Evolutionary conservation across 768 basidiomycete species (phyloP).

Genomic region (Lentinula detonsa): DNA sequence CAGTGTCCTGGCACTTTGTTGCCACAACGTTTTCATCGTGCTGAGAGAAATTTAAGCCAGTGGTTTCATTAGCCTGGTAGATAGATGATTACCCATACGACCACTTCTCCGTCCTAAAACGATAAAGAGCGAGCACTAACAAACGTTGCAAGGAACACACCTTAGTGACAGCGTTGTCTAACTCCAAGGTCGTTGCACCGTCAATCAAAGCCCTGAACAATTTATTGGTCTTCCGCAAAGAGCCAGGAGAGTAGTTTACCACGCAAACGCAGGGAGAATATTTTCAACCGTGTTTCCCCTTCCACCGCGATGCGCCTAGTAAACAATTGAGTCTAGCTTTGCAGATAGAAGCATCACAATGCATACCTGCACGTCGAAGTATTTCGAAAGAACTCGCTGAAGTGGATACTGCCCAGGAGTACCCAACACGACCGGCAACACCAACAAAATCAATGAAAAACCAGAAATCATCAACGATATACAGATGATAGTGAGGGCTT

Average conservation of each 20-base stretch:
- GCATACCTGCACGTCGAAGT: constrained; percentile 48
- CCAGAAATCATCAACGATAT: not conserved
- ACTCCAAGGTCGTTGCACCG: constrained; percentile 70
- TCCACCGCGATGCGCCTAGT: constrained; percentile 71
- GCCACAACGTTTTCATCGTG: constrained; percentile 65
- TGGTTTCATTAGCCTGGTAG: not conserved
- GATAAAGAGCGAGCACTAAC: constrained; percentile 6
- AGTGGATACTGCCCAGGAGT: constrained; percentile 6
- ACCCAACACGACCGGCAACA: not conserved
- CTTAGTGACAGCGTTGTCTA: constrained; percentile 75
- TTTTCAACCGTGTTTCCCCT: constrained; percentile 73
- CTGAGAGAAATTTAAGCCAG: constrained; percentile 14
- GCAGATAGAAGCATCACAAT: not conserved
- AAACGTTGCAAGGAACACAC: constrained; percentile 23
- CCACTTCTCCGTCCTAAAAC: constrained; percentile 61
- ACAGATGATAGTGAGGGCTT: not conserved
- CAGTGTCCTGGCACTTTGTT: constrained; percentile 66
- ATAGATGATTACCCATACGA: constrained; percentile 43
- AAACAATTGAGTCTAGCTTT: not conserved
- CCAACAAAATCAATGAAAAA: not conserved
- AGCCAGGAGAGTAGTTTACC: constrained; percentile 33
- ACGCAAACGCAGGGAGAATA: constrained; percentile 70
- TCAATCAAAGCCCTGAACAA: constrained; percentile 61
- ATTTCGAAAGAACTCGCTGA: constrained; percentile 14
- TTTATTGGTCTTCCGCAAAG: constrained; percentile 4